Evolutionary conservation across 164 flowering plant species (phyloP), one percentile per base, ranked within the genome.

Genomic region (Houttuynia cordata): DNA sequence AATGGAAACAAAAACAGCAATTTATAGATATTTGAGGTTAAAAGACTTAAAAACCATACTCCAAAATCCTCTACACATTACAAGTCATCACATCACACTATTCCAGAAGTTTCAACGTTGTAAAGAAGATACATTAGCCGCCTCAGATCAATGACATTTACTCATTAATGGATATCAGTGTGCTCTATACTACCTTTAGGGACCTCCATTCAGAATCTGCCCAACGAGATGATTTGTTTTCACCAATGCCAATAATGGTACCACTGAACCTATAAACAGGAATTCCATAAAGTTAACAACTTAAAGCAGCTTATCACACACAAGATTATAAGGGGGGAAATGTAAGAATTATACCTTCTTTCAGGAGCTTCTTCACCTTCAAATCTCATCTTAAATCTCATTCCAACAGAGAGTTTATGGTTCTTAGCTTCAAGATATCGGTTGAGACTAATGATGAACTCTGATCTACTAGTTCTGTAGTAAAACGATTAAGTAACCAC

Each of bases 311-410:
- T 8, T 10, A 3, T 54, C 24, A 14, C 17, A 17, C 15, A 24
- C 15, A 54, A 4, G 30, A 22, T 54, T 30, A 30, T 30, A 2
- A n/a, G 37, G 37, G 37, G 30, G 17, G 14, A 22, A 14, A 30
- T 7, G 8, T 9, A 34, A n/a, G 17, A 5, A 25, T 24, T 10
- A 20, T 77, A 92, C 98, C 95, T 87, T 78, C 89, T 83, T 73
- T 92, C 98, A 61, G 98, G 96, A 78, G 80, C 87, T 66, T 92
- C 98, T 67, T 92, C 98, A 19, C 95, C 98, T 79, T 88, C 96
- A 75, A 92, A 92, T 73, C 79, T 82, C 98, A 92, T 92, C 76
- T 82, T 88, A 65, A 92, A 92, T 69, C 98, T 73, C 96, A 85
- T 85, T 53, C 95, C 96, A 67, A 88, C 91, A 63, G 89, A 81